phyloP scores from a whole-genome alignment of 768 basidiomycete species.

The Baorangia bicolor region DNA sequence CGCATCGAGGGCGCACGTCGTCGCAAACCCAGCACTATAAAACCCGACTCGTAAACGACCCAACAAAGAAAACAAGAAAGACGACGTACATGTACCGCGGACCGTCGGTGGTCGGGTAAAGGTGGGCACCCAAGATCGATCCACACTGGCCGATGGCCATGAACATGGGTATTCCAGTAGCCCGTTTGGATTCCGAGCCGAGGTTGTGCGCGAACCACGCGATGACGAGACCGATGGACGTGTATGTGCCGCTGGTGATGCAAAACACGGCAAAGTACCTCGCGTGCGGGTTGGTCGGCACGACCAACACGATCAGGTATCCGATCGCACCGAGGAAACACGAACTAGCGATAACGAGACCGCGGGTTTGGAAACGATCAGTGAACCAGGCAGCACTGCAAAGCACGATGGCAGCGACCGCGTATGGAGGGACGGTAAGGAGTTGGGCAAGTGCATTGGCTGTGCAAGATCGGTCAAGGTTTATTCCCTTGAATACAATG shows the following conservation, averaged over 20 bases:
- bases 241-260: constrained; percentile 75
- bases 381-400: constrained; percentile 58
- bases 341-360: constrained; percentile 34
- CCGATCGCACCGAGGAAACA: constrained; percentile 38
- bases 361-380: constrained; percentile 64
- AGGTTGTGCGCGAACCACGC: constrained; percentile 82
- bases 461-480: constrained; percentile 20
- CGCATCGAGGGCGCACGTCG: constrained; percentile 36
- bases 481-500: background rate
- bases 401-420: constrained; percentile 64
- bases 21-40: constrained; percentile 53
- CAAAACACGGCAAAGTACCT: constrained; percentile 79
- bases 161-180: constrained; percentile 73
- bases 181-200: constrained; percentile 75
- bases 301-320: constrained; percentile 61
- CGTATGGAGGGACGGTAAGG: constrained; percentile 81
- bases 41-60: background rate
- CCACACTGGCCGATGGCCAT: constrained; percentile 82
- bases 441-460: constrained; percentile 68
- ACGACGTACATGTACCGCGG: constrained; percentile 61
- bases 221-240: constrained; percentile 68
- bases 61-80: background rate
- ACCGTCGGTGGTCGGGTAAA: constrained; percentile 63
- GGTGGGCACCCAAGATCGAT: constrained; percentile 71
- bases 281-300: constrained; percentile 53